Base-by-base conservation (phyloP, 768 basidiomycete species). In the Sporobolomyces phaffii region DNA sequence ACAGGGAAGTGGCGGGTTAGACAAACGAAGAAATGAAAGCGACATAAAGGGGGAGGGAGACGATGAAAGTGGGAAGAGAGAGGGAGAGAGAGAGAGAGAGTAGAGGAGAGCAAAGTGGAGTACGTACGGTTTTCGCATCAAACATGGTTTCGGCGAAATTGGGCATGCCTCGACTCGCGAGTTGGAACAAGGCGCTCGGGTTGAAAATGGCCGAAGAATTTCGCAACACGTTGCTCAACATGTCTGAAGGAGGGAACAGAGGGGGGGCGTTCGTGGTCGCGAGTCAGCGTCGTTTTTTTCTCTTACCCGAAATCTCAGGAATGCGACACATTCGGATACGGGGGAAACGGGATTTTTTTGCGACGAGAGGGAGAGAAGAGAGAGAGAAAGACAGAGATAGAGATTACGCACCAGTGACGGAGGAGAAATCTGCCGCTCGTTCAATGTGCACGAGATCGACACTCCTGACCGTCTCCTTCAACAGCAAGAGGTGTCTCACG, bases 391-490 rank as follows among this genome's bases (percentile, higher is more conserved):
- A n/a, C n/a, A n/a, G n/a, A n/a, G n/a, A n/a, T n/a, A n/a, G n/a
- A n/a, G n/a, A n/a, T n/a, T n/a, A n/a, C 38, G 41, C 36, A 71
- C 69, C 69, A 2, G 64, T 66, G 2, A 71, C 78, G 31, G 65
- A 50, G 17, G 65, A 64, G 26, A 69, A 47, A 77, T 74, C 54
- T 75, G 79, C 28, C 70, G 78, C 72, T 81, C 83, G 17, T 36
- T 83, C 82, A 64, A 79, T 80, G 53, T 81, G 80, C 15, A 79
- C 83, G 33, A 89, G 77, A 65, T 89, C 90, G 40, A 91, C 79
- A 72, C 86, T 87, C 45, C 85, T 82, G 11, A 87, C 82, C 70
- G 96, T 85, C 78, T 99, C 96, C 77, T 96, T 98, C 65, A 98
- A 77, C 36, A 97, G 87, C 56, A 98, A 79, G 26, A 97, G 77